A percentile compares a stretch with the other conserved stretches of the same genome.
These are phyloP conservation scores for Mortierella sp. DNA, from an alignment of 371 early-diverging fungal genomes.

Conservation along the genomic window DNA sequence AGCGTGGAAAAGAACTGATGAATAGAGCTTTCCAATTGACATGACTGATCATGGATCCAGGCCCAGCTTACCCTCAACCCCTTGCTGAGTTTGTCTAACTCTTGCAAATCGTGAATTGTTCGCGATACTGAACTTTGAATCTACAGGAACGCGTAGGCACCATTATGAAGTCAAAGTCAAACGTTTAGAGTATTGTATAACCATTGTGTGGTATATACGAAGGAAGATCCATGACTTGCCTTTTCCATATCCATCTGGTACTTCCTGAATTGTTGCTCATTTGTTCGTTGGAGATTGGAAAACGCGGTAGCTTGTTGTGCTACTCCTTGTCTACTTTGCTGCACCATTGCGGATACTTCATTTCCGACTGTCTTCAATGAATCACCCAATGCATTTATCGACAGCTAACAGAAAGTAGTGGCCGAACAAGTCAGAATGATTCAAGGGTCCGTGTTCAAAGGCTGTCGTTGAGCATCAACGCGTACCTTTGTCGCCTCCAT, in stretches of 20 bases:
- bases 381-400: conserved; percentile 6
- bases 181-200: neutral
- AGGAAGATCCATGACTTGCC: too few relatives aligned
- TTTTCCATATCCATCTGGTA: conserved; percentile 10
- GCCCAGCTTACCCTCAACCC: conserved; percentile 5
- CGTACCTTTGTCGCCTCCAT: conserved; percentile 17
- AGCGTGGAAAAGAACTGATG: neutral
- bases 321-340: neutral
- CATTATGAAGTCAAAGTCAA: neutral
- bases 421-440: too few relatives aligned
- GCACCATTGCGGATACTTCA: conserved; percentile 12
- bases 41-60: neutral
- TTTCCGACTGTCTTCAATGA: conserved; percentile 6
- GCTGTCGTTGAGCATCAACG: too few relatives aligned
- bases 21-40: too few relatives aligned
- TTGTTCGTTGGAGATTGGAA: conserved; percentile 2
- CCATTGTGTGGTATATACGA: too few relatives aligned
- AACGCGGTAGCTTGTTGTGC: conserved; percentile 16
- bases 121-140: conserved; percentile 4
- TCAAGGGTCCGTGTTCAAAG: too few relatives aligned
- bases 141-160: too few relatives aligned
- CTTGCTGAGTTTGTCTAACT: conserved; percentile 6
- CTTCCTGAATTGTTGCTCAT: neutral
- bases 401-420: conserved; percentile 1
- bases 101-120: conserved; percentile 6